These are phyloP conservation scores for Fusarium pseudograminearum DNA, from an alignment of 2,329 filamentous ascomycete genomes.

Conservation along the genomic window DNA sequence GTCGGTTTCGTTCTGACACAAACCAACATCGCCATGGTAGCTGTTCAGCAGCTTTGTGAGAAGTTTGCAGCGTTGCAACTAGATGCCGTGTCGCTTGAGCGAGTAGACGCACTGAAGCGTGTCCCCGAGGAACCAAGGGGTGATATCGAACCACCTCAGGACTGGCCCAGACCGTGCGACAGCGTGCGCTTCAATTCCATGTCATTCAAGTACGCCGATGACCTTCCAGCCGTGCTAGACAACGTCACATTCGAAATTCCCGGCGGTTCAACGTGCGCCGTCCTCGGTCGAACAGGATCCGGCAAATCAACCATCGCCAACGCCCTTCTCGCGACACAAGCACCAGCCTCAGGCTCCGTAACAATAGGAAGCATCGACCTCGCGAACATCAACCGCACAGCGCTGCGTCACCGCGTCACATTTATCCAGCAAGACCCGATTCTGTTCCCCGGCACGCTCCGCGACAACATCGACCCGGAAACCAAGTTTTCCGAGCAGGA, in stretches of 20 bases:
- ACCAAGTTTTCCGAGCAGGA: slow-evolving; percentile 66
- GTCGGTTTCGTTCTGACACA: slow-evolving; percentile 84
- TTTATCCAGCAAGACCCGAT: slow-evolving; percentile 75
- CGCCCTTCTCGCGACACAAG: slow-evolving; percentile 67
- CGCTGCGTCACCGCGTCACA: slow-evolving; percentile 68
- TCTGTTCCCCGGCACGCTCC: slow-evolving; percentile 68
- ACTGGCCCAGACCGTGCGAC: slow-evolving; percentile 80
- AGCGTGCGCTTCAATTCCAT: slow-evolving; percentile 82
- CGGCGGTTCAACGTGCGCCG: slow-evolving; percentile 69
- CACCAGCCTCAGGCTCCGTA: slow-evolving; percentile 63
- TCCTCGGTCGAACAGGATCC: slow-evolving; percentile 86
- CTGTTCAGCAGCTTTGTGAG: slow-evolving; percentile 71
- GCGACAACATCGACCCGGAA: slow-evolving; percentile 77
- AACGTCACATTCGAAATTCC: slow-evolving; percentile 80
- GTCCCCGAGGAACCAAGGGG: slow-evolving; percentile 81
- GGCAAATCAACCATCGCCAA: slow-evolving; percentile 84
- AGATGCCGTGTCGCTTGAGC: slow-evolving; percentile 91
- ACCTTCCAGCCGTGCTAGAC: slow-evolving; percentile 78
- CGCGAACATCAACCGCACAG: slow-evolving; percentile 64
- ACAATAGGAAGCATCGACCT: slow-evolving; percentile 67
- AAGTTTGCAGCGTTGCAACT: slow-evolving; percentile 89
- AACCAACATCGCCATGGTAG: slow-evolving; percentile 53
- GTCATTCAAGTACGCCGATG: slow-evolving; percentile 82
- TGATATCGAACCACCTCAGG: slow-evolving; percentile 74
- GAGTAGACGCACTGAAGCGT: slow-evolving; percentile 83